Evolutionary conservation across 257 asterid genomes (phyloP).

Genomic region (Salvia rosmarinus): DNA sequence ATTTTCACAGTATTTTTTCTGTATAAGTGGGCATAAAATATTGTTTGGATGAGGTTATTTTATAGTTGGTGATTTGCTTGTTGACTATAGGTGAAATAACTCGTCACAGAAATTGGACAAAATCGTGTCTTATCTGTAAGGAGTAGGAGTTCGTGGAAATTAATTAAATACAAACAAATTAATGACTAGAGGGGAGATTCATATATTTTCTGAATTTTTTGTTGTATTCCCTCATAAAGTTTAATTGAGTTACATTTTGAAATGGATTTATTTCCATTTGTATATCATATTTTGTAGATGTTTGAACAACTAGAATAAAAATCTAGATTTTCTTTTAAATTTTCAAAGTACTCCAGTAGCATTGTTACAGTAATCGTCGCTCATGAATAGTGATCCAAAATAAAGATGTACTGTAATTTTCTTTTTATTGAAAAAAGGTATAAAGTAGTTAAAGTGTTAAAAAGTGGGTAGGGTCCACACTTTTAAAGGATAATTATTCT

Average conservation of each 20-base stretch:
- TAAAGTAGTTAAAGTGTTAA: too few relatives aligned
- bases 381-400: not conserved
- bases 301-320: not conserved
- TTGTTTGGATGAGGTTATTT: not conserved
- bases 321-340: not conserved
- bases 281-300: not conserved
- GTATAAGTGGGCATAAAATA: not conserved
- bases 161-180: not conserved
- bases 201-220: too few relatives aligned
- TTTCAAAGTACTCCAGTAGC: not conserved
- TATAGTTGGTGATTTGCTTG: conserved; percentile 12
- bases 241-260: not conserved
- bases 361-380: not conserved
- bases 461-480: too few relatives aligned
- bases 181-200: not conserved
- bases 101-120: not conserved
- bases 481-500: too few relatives aligned
- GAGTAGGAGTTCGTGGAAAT: not conserved
- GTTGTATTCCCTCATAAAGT: not conserved
- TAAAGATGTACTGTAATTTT: not conserved
- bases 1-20: not conserved
- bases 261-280: not conserved
- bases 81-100: not conserved
- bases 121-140: conserved; percentile 6
- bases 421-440: too few relatives aligned